Conservation (phyloP, 192 early-diverging fungal species). For the Coemansia reversa region DNA sequence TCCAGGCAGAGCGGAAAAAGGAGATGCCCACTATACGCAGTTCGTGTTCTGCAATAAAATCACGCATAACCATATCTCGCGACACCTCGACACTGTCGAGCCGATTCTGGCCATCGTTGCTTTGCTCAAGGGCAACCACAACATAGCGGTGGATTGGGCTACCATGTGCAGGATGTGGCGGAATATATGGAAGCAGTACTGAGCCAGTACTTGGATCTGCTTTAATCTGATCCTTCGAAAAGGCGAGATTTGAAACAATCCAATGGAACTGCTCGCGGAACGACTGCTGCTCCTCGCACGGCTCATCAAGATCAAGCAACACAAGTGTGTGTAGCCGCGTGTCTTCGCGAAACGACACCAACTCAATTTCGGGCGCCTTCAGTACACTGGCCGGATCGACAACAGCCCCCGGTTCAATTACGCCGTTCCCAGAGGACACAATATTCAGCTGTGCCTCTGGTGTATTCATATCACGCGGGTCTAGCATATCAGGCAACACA, state of each 20-base stretch:
- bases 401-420: constrained; percentile 33
- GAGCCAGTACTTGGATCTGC: constrained; percentile 47
- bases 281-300: constrained; percentile 60
- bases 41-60: constrained; percentile 30
- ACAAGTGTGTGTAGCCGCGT: constrained; percentile 66
- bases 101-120: constrained; percentile 54
- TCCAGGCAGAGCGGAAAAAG: constrained; percentile 46
- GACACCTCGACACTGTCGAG: constrained; percentile 46
- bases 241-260: constrained; percentile 64
- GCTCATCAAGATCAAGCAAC: constrained; percentile 70
- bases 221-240: constrained; percentile 56
- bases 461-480: constrained; percentile 43
- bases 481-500: constrained; percentile 73
- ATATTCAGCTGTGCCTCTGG: constrained; percentile 49
- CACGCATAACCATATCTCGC: constrained; percentile 38
- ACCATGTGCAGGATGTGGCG: constrained; percentile 76
- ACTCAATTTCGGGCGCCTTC: constrained; percentile 56
- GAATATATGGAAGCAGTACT: constrained; percentile 59
- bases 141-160: constrained; percentile 76
- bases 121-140: constrained; percentile 64
- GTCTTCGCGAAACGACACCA: constrained; percentile 67
- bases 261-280: constrained; percentile 75
- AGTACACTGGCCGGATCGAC: constrained; percentile 56
- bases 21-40: constrained; percentile 43
- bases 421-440: constrained; percentile 11